These are phyloP conservation scores for Sporothrix brunneoviolacea DNA, from an alignment of 2,329 filamentous ascomycete genomes.

Conservation along the genomic window DNA sequence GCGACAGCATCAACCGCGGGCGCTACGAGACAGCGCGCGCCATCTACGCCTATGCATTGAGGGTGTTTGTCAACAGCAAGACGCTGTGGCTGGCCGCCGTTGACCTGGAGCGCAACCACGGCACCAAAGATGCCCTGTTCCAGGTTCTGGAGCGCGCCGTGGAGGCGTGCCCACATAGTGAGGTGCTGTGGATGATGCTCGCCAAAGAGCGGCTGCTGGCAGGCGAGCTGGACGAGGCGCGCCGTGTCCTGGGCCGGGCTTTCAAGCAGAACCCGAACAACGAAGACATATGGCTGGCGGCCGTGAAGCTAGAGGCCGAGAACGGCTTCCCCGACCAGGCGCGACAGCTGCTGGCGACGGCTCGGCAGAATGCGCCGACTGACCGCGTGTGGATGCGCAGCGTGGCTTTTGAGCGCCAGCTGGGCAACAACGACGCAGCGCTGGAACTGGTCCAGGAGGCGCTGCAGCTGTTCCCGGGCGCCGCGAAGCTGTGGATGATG, in stretches of 20 bases:
- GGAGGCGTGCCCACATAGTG: conserved; percentile 83
- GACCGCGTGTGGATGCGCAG: conserved; percentile 97
- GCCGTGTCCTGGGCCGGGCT: conserved; percentile 76
- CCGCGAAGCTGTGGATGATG: conserved; percentile 93
- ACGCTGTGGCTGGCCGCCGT: conserved; percentile 87
- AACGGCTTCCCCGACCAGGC: conserved; percentile 77
- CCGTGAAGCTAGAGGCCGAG: conserved; percentile 93
- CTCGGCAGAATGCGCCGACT: conserved; percentile 82
- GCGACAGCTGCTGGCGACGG: conserved; percentile 70
- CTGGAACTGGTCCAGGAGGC: conserved; percentile 83
- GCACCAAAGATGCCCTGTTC: conserved; percentile 66
- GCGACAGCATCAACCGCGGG: conserved; percentile 69
- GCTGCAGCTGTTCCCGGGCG: conserved; percentile 75
- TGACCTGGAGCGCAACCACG: conserved; percentile 85
- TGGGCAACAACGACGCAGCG: conserved; percentile 70
- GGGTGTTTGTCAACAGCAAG: conserved; percentile 81
- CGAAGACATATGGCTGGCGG: conserved; percentile 95
- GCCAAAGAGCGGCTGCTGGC: conserved; percentile 91
- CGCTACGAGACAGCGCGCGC: conserved; percentile 86
- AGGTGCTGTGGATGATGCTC: conserved; percentile 91
- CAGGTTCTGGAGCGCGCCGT: conserved; percentile 86
- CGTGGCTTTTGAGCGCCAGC: conserved; percentile 83
- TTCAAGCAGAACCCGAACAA: conserved; percentile 96
- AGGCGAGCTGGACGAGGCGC: conserved; percentile 79
- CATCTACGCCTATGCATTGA: conserved; percentile 85